Conservation (phyloP, 345 rosid species). For the Moricandia arvensis region DNA sequence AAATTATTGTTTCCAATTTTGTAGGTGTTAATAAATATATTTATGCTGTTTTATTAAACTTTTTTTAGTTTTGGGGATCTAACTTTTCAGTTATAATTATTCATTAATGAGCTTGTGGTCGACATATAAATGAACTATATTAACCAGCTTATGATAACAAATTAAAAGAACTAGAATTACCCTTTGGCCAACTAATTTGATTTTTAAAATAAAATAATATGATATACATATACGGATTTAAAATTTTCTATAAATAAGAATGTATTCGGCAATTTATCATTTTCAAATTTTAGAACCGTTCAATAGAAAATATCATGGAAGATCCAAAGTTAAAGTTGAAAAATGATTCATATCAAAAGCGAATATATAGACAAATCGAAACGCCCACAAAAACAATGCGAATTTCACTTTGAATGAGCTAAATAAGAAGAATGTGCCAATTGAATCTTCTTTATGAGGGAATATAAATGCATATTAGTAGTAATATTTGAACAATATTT, state of each 20-base stretch:
- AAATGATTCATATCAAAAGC: not conserved
- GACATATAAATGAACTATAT: not conserved
- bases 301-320: not conserved
- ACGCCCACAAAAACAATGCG: not conserved
- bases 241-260: not conserved
- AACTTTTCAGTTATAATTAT: not conserved
- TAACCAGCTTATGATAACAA: not conserved
- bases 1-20: not conserved
- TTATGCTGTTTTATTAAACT: not conserved
- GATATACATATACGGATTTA: not conserved
- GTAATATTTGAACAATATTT: not conserved
- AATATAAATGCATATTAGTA: not conserved
- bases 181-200: not conserved
- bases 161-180: too few relatives aligned
- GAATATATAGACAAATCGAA: not conserved
- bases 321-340: not conserved
- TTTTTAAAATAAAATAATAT: not conserved
- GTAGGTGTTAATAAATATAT: not conserved
- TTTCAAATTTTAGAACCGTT: not conserved
- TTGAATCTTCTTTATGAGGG: not conserved
- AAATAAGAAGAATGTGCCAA: not conserved
- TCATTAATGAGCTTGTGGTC: not conserved
- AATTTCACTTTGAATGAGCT: not conserved
- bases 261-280: not conserved
- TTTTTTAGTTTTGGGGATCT: not conserved